A percentile compares a stretch with the other conserved stretches of the same genome.
Evolutionary conservation across 805 yeast species (phyloP).

Genomic region (Nakazawaea pomicola): DNA sequence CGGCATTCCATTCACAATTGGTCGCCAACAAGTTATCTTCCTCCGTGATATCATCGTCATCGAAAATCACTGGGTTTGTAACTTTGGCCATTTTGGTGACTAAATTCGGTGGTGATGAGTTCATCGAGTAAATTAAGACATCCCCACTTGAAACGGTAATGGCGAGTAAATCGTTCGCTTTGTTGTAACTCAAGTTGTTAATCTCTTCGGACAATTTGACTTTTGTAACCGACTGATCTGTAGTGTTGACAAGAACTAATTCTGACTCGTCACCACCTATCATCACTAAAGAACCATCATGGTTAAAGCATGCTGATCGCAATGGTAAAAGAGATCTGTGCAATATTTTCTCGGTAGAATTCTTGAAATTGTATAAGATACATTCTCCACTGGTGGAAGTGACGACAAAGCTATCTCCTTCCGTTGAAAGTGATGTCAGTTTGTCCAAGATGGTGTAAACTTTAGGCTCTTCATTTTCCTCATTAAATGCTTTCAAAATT

Average conservation of each 20-base stretch:
- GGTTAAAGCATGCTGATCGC: conserved; percentile 52
- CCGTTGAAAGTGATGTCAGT: conserved; percentile 30
- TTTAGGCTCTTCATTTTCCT: conserved; percentile 48
- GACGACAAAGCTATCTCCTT: conserved; percentile 22
- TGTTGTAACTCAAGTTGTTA: conserved; percentile 49
- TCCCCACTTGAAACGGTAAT: conserved; percentile 58
- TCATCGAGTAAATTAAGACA: conserved; percentile 48
- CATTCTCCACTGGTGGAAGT: conserved; percentile 40
- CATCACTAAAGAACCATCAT: conserved; percentile 52
- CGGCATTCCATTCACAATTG: conserved; percentile 62
- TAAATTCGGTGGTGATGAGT: conserved; percentile 50
- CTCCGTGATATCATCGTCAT: conserved; percentile 35
- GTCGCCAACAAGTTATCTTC: conserved; percentile 37
- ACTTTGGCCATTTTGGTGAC: conserved; percentile 38
- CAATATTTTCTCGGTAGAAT: conserved; percentile 25
- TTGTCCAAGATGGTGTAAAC: conserved; percentile 47
- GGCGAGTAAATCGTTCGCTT: conserved; percentile 51
- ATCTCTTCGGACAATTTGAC: conserved; percentile 49
- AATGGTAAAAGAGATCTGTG: conserved; percentile 41
- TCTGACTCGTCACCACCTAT: conserved; percentile 68
- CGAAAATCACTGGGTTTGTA: conserved; percentile 31
- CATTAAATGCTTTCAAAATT: conserved; percentile 44
- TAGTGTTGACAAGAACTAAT: conserved; percentile 41
- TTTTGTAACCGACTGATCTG: conserved; percentile 26
- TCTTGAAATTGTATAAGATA: conserved; percentile 31